Base-by-base conservation (phyloP, 2,329 filamentous ascomycete species). In the Alternaria sp. region DNA sequence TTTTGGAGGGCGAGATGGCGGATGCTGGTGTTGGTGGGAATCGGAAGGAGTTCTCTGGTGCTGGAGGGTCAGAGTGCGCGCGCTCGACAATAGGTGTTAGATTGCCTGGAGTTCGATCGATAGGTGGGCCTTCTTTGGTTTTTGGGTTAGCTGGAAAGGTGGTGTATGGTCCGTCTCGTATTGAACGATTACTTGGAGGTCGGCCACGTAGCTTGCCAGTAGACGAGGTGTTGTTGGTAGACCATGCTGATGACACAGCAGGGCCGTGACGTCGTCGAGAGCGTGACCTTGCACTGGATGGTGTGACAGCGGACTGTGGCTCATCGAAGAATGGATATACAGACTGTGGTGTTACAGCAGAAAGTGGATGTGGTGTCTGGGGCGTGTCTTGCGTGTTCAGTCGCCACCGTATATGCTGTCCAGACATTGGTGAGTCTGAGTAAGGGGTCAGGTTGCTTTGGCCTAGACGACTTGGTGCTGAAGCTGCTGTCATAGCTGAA, bases 181-280 rank as follows among this genome's bases (percentile, higher is more conserved):
- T 82, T n/a, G 83, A 84, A 26, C 87, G 85, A 67, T 89, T 91
- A 55, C 88, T 90, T 0, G 92, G 91, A 40, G 93, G 93, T 58
- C 93, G 83, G 6, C 93, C 93, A 64, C 93, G 83, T 13, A 90
- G 83, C 74, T 93, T 96, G 2, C 89, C 88, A 4, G 83, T 86
- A 1, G 85, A 80, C 11, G 87, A 82, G 37, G 83, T 81, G 14
- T 85, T 85, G 58, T 84, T 86, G 62, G 87, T 87, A 54, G 90
- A 87, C 93, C 93, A 97, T 0, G 93, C 93, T 9, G 93, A 97
- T 0, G 93, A 97, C 0, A 97, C 92, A 6, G 91, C 92, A 0
- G 92, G 90, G 0, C 93, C 93, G 73, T 96, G 90, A 4, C 91
- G 86, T 54, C 89, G 83, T 54, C 85, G 77, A 5, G 82, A 77